A percentile compares a stretch with the other conserved stretches of the same genome.
These are phyloP conservation scores for Epithele typhae DNA, from an alignment of 768 basidiomycete genomes.

Conservation along the genomic window DNA sequence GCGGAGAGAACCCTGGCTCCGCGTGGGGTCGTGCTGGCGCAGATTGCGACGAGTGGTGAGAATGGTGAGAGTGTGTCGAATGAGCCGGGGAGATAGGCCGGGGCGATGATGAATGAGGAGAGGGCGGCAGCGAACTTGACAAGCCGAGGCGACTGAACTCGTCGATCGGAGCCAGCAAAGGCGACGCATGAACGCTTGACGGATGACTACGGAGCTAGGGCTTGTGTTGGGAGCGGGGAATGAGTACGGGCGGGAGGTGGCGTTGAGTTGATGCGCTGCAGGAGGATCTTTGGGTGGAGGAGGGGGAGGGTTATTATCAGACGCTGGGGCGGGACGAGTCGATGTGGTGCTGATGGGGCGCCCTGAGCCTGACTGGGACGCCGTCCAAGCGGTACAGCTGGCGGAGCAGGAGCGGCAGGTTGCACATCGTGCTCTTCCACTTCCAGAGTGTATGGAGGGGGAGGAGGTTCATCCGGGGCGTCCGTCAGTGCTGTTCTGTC, in stretches of 20 bases:
- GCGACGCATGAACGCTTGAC: background rate
- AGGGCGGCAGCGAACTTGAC: constrained; percentile 31
- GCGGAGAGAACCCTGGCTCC: constrained; percentile 3
- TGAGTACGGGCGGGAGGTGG: constrained; percentile 8
- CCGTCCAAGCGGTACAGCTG: constrained; percentile 5
- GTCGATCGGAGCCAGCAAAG: constrained; percentile 25
- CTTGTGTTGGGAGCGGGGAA: constrained; percentile 6
- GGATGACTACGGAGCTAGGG: constrained; percentile 11
- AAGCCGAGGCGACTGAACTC: constrained; percentile 36
- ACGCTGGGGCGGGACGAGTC: no score
- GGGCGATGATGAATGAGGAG: constrained; percentile 11
- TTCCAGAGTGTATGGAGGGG: constrained; percentile 66
- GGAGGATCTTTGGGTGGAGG: background rate
- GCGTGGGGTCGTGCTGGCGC: constrained; percentile 4
- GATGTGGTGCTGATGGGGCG: constrained; percentile 1
- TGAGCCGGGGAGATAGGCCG: constrained; percentile 11
- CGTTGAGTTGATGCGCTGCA: background rate
- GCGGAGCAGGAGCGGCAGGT: background rate
- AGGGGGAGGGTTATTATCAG: no score
- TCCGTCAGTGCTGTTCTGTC: constrained; percentile 31
- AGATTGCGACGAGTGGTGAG: constrained; percentile 3
- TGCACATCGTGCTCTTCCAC: constrained; percentile 26
- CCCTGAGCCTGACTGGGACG: constrained; percentile 8
- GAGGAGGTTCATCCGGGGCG: constrained; percentile 50
- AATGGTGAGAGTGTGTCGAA: constrained; percentile 12